Evolutionary conservation across 2,329 filamentous ascomycete genomes (phyloP).

Genomic region (Basipetospora sp.): DNA sequence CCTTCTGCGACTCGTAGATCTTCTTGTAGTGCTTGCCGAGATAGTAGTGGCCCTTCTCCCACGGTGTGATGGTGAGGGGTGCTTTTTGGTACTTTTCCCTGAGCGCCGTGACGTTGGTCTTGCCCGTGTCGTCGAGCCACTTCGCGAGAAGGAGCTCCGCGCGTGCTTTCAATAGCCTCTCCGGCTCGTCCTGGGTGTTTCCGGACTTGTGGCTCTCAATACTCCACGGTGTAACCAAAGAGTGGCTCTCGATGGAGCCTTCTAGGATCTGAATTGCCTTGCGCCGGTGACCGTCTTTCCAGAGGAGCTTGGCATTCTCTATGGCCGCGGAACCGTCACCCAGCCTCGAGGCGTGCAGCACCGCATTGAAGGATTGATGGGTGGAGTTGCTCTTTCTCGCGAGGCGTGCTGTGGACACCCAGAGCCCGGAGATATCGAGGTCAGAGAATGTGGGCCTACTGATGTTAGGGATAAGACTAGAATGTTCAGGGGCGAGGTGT

Average conservation of each 20-base stretch:
- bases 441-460: conserved; percentile 46
- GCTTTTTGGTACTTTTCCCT: conserved; percentile 72
- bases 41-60: conserved; percentile 97
- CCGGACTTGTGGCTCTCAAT: conserved; percentile 3
- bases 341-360: conserved; percentile 72
- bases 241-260: conserved; percentile 64
- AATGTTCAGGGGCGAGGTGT: not conserved
- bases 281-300: conserved; percentile 83
- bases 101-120: conserved; percentile 70
- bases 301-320: conserved; percentile 82
- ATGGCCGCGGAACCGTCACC: conserved; percentile 80
- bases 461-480: not conserved
- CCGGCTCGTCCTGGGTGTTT: conserved; percentile 29
- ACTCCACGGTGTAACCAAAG: not conserved
- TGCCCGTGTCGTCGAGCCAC: conserved; percentile 90
- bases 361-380: conserved; percentile 83
- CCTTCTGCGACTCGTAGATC: conserved; percentile 75
- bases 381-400: conserved; percentile 73
- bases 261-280: conserved; percentile 89
- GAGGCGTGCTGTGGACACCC: conserved; percentile 72
- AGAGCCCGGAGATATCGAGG: conserved; percentile 64
- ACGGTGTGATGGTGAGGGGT: conserved; percentile 52
- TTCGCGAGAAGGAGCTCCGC: conserved; percentile 84
- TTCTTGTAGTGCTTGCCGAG: conserved; percentile 96
- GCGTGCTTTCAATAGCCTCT: conserved; percentile 52